phyloP scores from a whole-genome alignment of 192 early-diverging fungal species.

The Podila verticillata region DNA sequence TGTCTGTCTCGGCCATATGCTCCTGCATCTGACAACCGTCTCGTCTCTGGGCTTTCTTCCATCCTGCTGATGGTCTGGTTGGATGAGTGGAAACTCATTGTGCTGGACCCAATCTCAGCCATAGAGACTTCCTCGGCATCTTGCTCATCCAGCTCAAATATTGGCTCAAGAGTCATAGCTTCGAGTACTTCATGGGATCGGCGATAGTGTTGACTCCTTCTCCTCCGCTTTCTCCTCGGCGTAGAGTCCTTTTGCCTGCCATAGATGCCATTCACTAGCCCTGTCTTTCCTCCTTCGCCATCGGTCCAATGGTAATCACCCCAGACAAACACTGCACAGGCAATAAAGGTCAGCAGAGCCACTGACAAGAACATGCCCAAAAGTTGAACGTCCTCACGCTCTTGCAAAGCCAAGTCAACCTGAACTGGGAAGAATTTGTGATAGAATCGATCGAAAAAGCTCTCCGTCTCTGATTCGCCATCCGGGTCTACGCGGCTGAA shows the following conservation, averaged over 20 bases:
- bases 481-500: constrained; percentile 1
- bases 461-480: constrained; percentile 21
- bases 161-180: constrained; percentile 35
- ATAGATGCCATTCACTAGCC: constrained; percentile 41
- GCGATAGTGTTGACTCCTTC: constrained; percentile 9
- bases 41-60: neutral
- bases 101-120: constrained; percentile 20
- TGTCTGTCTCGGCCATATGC: neutral
- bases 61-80: neutral
- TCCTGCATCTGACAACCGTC: neutral
- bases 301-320: constrained; percentile 51
- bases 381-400: constrained; percentile 29
- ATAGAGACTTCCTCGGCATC: constrained; percentile 43
- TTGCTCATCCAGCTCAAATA: constrained; percentile 42
- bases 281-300: constrained; percentile 46
- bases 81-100: neutral
- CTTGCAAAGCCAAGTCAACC: constrained; percentile 20
- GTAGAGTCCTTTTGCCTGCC: neutral
- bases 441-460: constrained; percentile 39
- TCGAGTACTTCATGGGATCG: constrained; percentile 47
- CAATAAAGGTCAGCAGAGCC: constrained; percentile 11
- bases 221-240: neutral
- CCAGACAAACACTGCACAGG: constrained; percentile 42
- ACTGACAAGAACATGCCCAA: constrained; percentile 39
- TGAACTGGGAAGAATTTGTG: constrained; percentile 40